Base-by-base conservation (phyloP, 2,329 filamentous ascomycete genomes). In the Hypomyces rosellus region DNA sequence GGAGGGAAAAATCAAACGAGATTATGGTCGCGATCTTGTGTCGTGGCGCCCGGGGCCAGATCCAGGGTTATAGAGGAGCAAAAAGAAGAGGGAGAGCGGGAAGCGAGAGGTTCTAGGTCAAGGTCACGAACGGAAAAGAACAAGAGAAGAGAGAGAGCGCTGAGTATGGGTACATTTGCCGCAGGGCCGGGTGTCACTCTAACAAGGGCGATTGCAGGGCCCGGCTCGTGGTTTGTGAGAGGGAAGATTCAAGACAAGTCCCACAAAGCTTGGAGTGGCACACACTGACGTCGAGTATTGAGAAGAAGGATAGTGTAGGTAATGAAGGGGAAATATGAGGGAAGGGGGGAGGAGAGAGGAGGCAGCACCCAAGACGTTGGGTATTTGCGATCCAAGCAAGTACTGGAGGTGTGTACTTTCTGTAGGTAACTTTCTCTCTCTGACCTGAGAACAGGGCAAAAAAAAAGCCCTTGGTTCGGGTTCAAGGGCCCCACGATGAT, bases 151-250 rank as follows among this genome's bases (percentile, higher is more conserved):
- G 25, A 30, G 6, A 30, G 25, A 30, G 25, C 25, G 25, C 25
- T 30, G 25, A 30, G 25, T 30, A 30, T 30, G 25, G 25, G 25
- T 30, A 30, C 25, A 30, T 30, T 30, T 11, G 25, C 25, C 9
- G 6, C 25, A 7, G 25, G 25, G 9, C 25, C 25, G 25, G 25
- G 25, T 30, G 25, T 8, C 25, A 45, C 36, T 22, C 36, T 22
- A 37, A 38, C 41, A 50, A 53, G 48, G 48, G 44, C 51, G 51
- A 50, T 53, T 50, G 51, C 51, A 53, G 50, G 50, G 50, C 30
- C 48, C 48, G 51, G 44, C 40, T 25, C 41, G 41, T 44, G 41
- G 41, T 44, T 18, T 40, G 36, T 38, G 36, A 16, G 36, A 25
- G 20, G 15, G 40, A 42, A 25, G 47, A 51, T 53, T 50, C 22